phyloP scores from a whole-genome alignment of 139 green algal species.

The Chlamydomonas sp. region DNA sequence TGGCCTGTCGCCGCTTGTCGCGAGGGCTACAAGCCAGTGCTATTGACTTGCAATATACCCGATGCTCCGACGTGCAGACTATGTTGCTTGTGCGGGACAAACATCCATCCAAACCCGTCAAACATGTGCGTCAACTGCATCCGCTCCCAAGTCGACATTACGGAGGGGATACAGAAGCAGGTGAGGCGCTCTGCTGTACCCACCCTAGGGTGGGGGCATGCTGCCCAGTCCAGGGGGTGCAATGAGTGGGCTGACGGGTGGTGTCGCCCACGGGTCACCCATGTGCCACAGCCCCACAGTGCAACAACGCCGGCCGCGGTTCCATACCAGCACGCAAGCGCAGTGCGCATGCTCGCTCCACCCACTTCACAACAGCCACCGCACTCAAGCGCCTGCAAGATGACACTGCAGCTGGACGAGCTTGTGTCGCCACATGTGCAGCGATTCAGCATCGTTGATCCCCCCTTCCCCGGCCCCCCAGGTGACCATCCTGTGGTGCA shows the following conservation, averaged over 20 bases:
- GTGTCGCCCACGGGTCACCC: not conserved
- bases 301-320: no score
- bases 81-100: constrained; percentile 96
- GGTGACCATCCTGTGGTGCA: constrained; percentile 92
- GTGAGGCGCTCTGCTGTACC: not conserved
- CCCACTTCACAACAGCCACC: no score
- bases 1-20: not conserved
- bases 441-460: not conserved
- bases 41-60: not conserved
- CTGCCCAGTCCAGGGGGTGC: no score
- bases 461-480: constrained; percentile 17
- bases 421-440: not conserved
- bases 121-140: constrained; percentile 99
- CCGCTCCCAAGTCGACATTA: constrained; percentile 96
- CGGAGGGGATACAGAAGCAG: constrained; percentile 93
- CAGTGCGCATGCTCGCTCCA: no score
- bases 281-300: not conserved
- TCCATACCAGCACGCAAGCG: no score
- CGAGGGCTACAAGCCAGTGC: no score
- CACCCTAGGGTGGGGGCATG: no score
- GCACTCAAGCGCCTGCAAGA: not conserved
- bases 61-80: constrained; percentile 33
- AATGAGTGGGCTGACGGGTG: no score
- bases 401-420: constrained; percentile 14
- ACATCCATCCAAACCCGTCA: constrained; percentile 92